phyloP scores from a whole-genome alignment of 805 yeast genomes.

The Candida schatavii region DNA sequence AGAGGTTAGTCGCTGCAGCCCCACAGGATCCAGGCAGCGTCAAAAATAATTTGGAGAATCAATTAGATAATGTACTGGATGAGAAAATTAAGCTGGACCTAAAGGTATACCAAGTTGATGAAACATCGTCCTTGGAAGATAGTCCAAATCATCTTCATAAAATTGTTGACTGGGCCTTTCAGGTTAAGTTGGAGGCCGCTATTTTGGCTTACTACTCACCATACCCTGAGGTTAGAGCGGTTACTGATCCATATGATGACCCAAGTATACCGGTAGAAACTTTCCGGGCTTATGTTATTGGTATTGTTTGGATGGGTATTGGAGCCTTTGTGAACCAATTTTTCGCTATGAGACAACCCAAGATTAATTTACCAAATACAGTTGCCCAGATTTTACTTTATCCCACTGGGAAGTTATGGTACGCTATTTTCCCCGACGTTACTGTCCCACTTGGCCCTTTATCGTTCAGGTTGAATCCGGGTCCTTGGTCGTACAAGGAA shows the following conservation, averaged over 20 bases:
- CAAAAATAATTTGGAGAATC: not conserved
- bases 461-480: constrained; percentile 47
- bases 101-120: constrained; percentile 11
- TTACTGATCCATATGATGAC: constrained; percentile 32
- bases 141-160: not conserved
- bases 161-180: constrained; percentile 27
- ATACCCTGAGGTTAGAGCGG: too few relatives aligned
- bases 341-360: constrained; percentile 53
- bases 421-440: constrained; percentile 43
- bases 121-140: not conserved
- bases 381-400: constrained; percentile 46
- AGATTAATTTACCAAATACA: constrained; percentile 40
- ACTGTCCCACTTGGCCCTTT: constrained; percentile 16
- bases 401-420: constrained; percentile 42
- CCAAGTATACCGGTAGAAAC: constrained; percentile 50
- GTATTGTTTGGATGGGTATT: constrained; percentile 47
- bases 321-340: constrained; percentile 58
- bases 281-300: too few relatives aligned
- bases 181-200: constrained; percentile 41
- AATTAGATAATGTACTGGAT: not conserved
- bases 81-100: not conserved
- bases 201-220: constrained; percentile 42
- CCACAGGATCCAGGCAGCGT: not conserved
- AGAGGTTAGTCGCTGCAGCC: constrained; percentile 11
- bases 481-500: constrained; percentile 64